phyloP scores from a whole-genome alignment of 371 early-diverging fungal genomes.

The Mucor plumbeus region DNA sequence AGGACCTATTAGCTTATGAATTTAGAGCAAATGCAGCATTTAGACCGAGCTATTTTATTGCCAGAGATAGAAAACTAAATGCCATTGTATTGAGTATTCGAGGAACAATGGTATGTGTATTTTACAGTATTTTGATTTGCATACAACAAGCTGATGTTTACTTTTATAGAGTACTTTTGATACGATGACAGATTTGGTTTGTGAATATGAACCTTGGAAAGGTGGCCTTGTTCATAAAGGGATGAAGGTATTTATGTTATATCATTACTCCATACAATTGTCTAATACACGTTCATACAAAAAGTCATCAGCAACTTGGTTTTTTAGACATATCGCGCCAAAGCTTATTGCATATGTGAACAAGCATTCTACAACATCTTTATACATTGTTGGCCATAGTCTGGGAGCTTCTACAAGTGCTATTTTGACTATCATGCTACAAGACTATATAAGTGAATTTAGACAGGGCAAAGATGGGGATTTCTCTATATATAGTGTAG shows the following conservation, averaged over 20 bases:
- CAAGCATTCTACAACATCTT: conserved; percentile 59
- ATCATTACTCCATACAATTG: not conserved
- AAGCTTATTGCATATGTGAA: conserved; percentile 67
- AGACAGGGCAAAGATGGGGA: conserved; percentile 40
- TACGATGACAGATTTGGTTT: conserved; percentile 81
- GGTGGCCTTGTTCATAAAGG: conserved; percentile 84
- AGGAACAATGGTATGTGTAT: conserved; percentile 72
- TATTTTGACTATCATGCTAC: conserved; percentile 75
- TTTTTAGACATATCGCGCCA: conserved; percentile 70
- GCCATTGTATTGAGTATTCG: conserved; percentile 77
- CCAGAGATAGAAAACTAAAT: conserved; percentile 66
- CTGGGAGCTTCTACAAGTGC: conserved; percentile 79
- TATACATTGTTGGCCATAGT: conserved; percentile 80
- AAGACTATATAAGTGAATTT: conserved; percentile 62
- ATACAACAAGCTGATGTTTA: not conserved
- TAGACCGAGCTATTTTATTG: conserved; percentile 76
- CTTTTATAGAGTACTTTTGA: conserved; percentile 69
- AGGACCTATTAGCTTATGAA: conserved; percentile 77
- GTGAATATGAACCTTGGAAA: conserved; percentile 84
- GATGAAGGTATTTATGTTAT: conserved; percentile 55
- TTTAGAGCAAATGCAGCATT: conserved; percentile 72
- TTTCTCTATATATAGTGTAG: conserved; percentile 36
- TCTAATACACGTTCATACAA: not conserved
- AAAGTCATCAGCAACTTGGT: conserved; percentile 72
- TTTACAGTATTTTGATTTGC: not conserved